Base-by-base conservation (phyloP, 2,329 filamentous ascomycete genomes). In the Colletotrichum sp. region DNA sequence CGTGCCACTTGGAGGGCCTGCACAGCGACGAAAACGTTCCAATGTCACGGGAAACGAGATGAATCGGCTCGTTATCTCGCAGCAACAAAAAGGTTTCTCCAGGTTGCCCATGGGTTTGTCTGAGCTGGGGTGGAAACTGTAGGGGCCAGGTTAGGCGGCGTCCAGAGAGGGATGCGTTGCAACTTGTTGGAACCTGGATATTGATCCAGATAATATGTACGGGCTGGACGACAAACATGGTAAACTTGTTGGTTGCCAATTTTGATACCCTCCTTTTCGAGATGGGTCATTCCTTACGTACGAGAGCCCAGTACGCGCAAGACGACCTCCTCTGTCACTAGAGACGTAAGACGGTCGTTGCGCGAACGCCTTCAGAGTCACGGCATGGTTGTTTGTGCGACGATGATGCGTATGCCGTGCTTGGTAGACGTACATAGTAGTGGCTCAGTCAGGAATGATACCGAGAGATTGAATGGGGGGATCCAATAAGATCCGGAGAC, bases 21-120 rank as follows among this genome's bases (percentile, higher is more conserved):
- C 18, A 24, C 5, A 48, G 16, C 48, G 70, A 36, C 55, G 43
- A 34, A 24, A 75, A 32, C 18, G 28, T 55, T 34, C 73, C 56
- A 65, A n/a, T 16, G 18, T 21, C 32, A 30, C 26, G 48, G 69
- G 55, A 75, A 62, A 75, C 73, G 56, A 72, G 56, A 72, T 72
- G 62, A 67, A 43, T 61, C 62, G 52, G 61, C 21, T 66, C 36
- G 68, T 24, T 34, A 38, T 71, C 36, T 62, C 32, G 52, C 55
- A 55, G 68, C 52, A 21, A 28, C 38, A 58, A 71, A 30, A 26
- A 21, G 26, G 4, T 28, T 52, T 48, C 43, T 30, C 36, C 62
- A 30, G 32, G 62, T 36, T 32, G 62, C 56, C 21, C 60, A 64
- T n/a, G 67, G 38, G 30, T 26, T 36, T 48, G 21, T 32, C 48